Conservation (phyloP, 2,329 filamentous ascomycete species). For the Paecilomyces sp. region DNA sequence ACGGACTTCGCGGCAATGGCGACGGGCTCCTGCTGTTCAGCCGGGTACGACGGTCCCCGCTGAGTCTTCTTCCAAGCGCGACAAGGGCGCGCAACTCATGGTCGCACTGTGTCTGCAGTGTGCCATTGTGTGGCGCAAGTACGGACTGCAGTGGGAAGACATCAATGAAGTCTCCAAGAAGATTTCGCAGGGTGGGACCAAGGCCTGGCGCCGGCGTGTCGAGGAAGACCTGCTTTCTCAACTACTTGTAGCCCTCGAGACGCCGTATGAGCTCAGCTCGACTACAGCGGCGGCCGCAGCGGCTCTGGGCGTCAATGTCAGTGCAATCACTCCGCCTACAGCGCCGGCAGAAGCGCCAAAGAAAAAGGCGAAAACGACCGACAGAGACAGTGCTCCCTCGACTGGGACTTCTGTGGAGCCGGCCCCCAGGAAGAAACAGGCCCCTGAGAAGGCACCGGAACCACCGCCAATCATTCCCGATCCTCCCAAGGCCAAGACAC, state of each 20-base stretch:
- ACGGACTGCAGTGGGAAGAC: conserved; percentile 93
- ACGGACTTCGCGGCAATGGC: conserved; percentile 79
- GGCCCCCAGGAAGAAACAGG: conserved; percentile 57
- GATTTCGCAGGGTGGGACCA: conserved; percentile 68
- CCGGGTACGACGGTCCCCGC: conserved; percentile 62
- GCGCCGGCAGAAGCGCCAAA: conserved; percentile 46
- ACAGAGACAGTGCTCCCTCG: conserved; percentile 31
- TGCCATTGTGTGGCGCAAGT: conserved; percentile 88
- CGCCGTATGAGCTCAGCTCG: conserved; percentile 35
- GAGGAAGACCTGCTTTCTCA: conserved; percentile 70
- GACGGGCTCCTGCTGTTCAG: conserved; percentile 72
- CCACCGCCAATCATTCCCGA: conserved; percentile 63
- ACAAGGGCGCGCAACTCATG: conserved; percentile 68
- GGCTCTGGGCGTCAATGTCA: conserved; percentile 34
- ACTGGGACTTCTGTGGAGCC: conserved; percentile 38
- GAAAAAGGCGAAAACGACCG: conserved; percentile 52
- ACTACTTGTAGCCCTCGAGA: conserved; percentile 39
- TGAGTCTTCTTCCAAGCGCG: conserved; percentile 59
- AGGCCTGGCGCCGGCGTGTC: conserved; percentile 78
- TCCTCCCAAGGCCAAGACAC: conserved; percentile 65
- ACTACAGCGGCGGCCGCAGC: conserved; percentile 38
- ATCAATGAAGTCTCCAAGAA: conserved; percentile 87
- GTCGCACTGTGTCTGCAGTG: conserved; percentile 85
- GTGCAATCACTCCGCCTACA: conserved; percentile 19
- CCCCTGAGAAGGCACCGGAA: conserved; percentile 48